Percentiles rank a stretch among this genome's conserved stretches.
phyloP scores from a whole-genome alignment of 345 rosid species.

The Carallia pectinifolia region DNA sequence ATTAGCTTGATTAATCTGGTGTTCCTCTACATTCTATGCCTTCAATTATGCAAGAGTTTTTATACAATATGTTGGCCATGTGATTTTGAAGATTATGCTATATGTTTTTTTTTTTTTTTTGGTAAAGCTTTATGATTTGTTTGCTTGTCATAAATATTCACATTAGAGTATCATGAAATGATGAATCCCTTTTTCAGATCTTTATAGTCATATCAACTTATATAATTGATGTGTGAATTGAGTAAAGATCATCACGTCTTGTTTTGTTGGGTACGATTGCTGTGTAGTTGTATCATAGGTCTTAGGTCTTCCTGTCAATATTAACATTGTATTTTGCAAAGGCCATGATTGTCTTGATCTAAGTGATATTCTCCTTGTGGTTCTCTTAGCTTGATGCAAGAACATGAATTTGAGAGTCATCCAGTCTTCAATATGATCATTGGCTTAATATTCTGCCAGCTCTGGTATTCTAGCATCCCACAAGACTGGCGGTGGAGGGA shows the following conservation, averaged over 20 bases:
- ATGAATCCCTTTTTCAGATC: not conserved
- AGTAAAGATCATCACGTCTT: not conserved
- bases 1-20: too few species aligned
- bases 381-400: constrained; percentile 59
- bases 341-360: not conserved
- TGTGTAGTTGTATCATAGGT: not conserved
- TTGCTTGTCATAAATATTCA: too few species aligned
- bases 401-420: constrained; percentile 40
- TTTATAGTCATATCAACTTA: not conserved
- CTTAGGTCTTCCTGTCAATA: not conserved
- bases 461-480: constrained; percentile 52
- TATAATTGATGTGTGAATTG: not conserved
- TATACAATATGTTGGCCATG: too few species aligned
- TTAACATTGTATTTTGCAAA: not conserved
- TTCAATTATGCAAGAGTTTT: too few species aligned
- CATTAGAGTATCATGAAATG: too few species aligned
- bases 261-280: not conserved
- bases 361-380: constrained; percentile 3
- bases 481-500: constrained; percentile 42
- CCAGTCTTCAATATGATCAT: constrained; percentile 47
- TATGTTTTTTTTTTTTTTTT: not conserved
- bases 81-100: too few species aligned
- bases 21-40: too few species aligned
- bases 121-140: not conserved
- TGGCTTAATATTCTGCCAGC: constrained; percentile 61